These are phyloP conservation scores for Oryza brachyantha DNA, from an alignment of 176 grass and related monocot species.

Conservation along the genomic window DNA sequence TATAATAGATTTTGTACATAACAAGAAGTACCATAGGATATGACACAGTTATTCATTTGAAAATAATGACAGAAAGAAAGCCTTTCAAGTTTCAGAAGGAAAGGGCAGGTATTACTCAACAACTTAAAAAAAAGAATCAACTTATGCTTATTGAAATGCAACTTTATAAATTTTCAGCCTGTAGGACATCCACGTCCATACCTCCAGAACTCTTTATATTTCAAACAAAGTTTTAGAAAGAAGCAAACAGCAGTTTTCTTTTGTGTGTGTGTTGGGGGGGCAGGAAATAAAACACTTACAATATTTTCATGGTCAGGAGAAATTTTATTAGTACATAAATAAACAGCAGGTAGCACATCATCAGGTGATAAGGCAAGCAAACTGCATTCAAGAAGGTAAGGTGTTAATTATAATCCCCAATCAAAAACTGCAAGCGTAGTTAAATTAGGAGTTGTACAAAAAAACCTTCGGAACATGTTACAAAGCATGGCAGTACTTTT, in stretches of 20 bases:
- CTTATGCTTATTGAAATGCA: conserved; percentile 10
- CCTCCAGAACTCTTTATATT: not conserved
- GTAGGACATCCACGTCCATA: conserved; percentile 14
- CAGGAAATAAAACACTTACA: conserved; percentile 43
- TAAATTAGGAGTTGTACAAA: conserved; percentile 29
- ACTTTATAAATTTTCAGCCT: not conserved
- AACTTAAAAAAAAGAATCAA: conserved; percentile 13
- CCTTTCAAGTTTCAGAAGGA: conserved; percentile 18
- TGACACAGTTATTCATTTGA: not conserved
- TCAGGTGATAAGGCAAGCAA: conserved; percentile 89
- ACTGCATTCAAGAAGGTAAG: conserved; percentile 54
- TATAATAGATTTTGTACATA: not conserved
- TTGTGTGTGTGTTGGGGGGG: too few relatives aligned
- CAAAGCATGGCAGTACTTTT: conserved; percentile 79
- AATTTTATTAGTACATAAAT: conserved; percentile 93
- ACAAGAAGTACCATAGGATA: not conserved
- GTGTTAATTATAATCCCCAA: conserved; percentile 25
- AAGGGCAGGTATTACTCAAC: not conserved
- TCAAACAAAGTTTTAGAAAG: not conserved
- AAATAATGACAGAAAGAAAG: not conserved
- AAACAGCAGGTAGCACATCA: conserved; percentile 91
- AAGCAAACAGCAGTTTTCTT: conserved; percentile 6
- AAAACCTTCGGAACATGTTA: conserved; percentile 95
- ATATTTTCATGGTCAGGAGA: conserved; percentile 89
- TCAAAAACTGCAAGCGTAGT: not conserved